Evolutionary conservation across 345 rosid species (phyloP).

Genomic region (Murraya koenigii): DNA sequence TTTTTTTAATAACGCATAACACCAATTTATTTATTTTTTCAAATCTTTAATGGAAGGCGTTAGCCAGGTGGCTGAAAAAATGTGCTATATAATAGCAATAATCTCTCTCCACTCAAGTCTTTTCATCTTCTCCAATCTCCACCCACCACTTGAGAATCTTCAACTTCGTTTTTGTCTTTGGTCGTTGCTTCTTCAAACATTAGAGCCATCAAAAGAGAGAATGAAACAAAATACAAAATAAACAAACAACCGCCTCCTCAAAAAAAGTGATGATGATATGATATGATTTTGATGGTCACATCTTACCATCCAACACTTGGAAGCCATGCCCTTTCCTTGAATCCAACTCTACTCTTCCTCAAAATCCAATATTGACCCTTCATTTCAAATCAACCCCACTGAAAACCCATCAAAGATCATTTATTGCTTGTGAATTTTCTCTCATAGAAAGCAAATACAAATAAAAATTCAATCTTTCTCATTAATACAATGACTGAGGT

Average conservation of each 20-base stretch:
- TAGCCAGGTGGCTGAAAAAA: neutral
- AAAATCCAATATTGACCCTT: conserved; percentile 15
- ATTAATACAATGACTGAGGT: conserved; percentile 69
- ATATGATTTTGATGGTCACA: no score
- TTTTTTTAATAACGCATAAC: neutral
- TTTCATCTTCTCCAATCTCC: conserved; percentile 5
- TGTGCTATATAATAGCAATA: no score
- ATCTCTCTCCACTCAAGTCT: conserved; percentile 1
- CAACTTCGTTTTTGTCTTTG: neutral
- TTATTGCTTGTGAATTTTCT: conserved; percentile 40
- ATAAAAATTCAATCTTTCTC: conserved; percentile 8
- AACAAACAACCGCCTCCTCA: neutral
- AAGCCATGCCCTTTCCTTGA: conserved; percentile 48
- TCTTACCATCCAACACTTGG: neutral
- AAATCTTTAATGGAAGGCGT: neutral
- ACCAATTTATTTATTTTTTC: no score
- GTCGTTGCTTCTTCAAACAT: conserved; percentile 33
- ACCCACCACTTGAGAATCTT: neutral
- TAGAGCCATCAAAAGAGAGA: conserved; percentile 19
- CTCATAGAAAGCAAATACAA: conserved; percentile 11
- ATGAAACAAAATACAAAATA: neutral
- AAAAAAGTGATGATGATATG: conserved; percentile 37
- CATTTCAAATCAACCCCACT: conserved; percentile 18
- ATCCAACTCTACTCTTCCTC: conserved; percentile 64
- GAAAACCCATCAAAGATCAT: conserved; percentile 22